phyloP scores from a whole-genome alignment of 2,329 filamentous ascomycete genomes.

The Sporothrix pallida region DNA sequence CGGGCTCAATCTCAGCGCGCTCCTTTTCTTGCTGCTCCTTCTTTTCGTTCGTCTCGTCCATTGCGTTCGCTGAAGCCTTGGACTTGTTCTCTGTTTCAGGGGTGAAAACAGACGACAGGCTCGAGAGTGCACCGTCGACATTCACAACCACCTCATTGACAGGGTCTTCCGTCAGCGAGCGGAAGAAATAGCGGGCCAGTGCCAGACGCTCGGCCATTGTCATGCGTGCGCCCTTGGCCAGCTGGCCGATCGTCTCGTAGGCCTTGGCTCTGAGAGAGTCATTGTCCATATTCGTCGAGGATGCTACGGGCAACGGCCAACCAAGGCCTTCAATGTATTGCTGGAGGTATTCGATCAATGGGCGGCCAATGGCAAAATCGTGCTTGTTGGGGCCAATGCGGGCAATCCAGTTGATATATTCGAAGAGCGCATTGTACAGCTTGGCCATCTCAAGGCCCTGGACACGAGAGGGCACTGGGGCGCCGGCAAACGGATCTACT shows the following conservation, averaged over 20 bases:
- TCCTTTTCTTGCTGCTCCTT: neutral
- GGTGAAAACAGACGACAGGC: slow-evolving; percentile 61
- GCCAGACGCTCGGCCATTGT: slow-evolving; percentile 55
- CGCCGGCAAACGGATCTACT: neutral
- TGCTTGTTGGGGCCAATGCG: slow-evolving; percentile 65
- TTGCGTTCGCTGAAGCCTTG: neutral
- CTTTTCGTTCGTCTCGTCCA: neutral
- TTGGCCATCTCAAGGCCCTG: slow-evolving; percentile 77
- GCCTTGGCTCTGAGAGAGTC: slow-evolving; percentile 75
- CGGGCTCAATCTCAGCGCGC: slow-evolving; percentile 39
- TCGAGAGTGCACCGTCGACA: slow-evolving; percentile 87
- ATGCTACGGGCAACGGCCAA: slow-evolving; percentile 69
- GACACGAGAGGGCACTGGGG: slow-evolving; percentile 42
- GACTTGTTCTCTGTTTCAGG: slow-evolving; percentile 26
- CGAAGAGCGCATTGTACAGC: slow-evolving; percentile 80
- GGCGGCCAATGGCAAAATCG: slow-evolving; percentile 57
- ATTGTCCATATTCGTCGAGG: slow-evolving; percentile 57
- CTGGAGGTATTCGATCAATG: slow-evolving; percentile 70
- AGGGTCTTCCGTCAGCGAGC: slow-evolving; percentile 79
- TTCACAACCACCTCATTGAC: slow-evolving; percentile 79
- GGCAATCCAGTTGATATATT: slow-evolving; percentile 86
- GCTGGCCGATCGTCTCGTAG: slow-evolving; percentile 87
- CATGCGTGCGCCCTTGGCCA: slow-evolving; percentile 70
- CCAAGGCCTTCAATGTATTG: slow-evolving; percentile 80
- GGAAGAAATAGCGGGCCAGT: slow-evolving; percentile 77